phyloP scores from a whole-genome alignment of 495 filamentous ascomycete genomes.

The Tuber melanosporum region DNA sequence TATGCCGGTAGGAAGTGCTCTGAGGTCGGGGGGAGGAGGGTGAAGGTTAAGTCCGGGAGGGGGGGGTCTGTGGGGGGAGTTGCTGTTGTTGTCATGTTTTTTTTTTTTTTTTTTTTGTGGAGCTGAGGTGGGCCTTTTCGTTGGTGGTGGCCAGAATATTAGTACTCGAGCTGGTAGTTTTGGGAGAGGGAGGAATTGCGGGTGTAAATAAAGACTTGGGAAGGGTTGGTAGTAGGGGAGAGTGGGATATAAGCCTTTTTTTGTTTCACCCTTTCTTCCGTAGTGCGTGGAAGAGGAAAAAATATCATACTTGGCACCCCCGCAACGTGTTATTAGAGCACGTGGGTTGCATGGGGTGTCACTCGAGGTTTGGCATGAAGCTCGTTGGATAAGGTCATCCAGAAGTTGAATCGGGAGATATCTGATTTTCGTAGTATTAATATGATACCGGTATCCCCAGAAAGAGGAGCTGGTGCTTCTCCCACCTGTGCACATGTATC shows the following conservation, averaged over 20 bases:
- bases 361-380: not conserved
- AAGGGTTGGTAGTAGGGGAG: not conserved
- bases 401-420: not conserved
- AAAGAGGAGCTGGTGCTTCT: not conserved
- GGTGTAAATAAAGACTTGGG: not conserved
- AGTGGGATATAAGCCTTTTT: not conserved
- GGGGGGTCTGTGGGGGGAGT: not conserved
- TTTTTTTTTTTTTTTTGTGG: not conserved
- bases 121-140: not conserved
- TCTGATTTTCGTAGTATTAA: not conserved
- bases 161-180: not conserved
- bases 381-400: not conserved
- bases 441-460: not conserved
- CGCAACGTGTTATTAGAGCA: not conserved
- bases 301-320: not conserved
- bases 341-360: not conserved
- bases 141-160: not conserved
- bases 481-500: not conserved
- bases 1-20: slow-evolving; percentile 48
- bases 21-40: slow-evolving; percentile 30
- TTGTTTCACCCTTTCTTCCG: not conserved
- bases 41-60: slow-evolving; percentile 22
- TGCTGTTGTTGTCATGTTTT: not conserved
- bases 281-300: not conserved
- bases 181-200: not conserved